phyloP scores from a whole-genome alignment of 1,284 basidiomycete genomes.

The Coniferiporia weirii region DNA sequence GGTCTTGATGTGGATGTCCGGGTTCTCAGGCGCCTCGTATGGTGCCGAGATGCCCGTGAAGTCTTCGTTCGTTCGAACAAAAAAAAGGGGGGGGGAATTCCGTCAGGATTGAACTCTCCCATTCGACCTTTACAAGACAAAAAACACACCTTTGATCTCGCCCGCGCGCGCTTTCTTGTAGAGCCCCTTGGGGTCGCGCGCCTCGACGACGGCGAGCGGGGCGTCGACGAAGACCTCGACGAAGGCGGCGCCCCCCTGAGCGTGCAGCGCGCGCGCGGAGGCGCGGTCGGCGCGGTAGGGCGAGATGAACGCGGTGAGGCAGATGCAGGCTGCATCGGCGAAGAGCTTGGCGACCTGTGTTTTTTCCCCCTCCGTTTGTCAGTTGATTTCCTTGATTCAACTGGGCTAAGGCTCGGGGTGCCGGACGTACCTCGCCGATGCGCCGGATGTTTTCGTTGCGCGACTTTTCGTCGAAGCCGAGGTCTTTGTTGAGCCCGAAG shows the following conservation, averaged over 20 bases:
- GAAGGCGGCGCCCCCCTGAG: constrained; percentile 71
- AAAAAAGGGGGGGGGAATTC: no score
- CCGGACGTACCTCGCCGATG: constrained; percentile 79
- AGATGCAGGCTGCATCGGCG: constrained; percentile 80
- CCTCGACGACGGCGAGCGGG: constrained; percentile 83
- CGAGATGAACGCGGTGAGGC: constrained; percentile 97
- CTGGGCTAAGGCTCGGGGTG: constrained; percentile 3
- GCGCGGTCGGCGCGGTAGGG: constrained; percentile 91
- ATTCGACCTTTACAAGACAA: no score
- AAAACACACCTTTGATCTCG: constrained; percentile 81
- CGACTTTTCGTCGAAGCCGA: constrained; percentile 94
- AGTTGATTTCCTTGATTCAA: no score
- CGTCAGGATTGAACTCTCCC: no score
- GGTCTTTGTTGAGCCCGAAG: constrained; percentile 96
- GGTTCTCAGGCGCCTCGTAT: constrained; percentile 83
- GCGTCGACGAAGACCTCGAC: constrained; percentile 96
- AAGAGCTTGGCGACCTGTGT: constrained; percentile 89
- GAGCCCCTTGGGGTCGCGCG: constrained; percentile 94
- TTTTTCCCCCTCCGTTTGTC: no score
- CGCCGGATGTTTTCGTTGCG: constrained; percentile 97
- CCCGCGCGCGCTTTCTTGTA: constrained; percentile 97
- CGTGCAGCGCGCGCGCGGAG: constrained; percentile 81
- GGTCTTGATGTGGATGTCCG: constrained; percentile 94
- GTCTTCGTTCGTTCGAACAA: constrained; percentile 55
- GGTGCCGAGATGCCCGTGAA: constrained; percentile 98